Evolutionary conservation across 768 basidiomycete species (phyloP), one percentile per base, ranked within the genome.

Genomic region (Psilocybe cyanescens): DNA sequence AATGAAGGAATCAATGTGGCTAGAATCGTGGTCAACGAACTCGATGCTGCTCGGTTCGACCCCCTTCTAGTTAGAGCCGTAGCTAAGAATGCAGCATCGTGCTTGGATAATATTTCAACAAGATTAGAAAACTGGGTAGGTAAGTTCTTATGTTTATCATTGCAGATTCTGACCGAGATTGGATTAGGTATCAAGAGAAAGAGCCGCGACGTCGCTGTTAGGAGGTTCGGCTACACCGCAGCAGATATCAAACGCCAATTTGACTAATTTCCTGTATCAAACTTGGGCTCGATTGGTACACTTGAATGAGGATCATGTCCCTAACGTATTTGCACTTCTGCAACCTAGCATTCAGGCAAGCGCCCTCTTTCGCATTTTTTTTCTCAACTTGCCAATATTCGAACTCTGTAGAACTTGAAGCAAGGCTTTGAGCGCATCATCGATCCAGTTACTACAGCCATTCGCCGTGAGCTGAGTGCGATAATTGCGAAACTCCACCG

Each of bases 1-100:
- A 83, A 79, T 41, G 95, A 98, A 57, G 97, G 93, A 11, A 75
- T 87, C 2, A 87, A 86, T 55, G 80, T 95, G 16, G 89, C 91
- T 1, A 82, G 97, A 8, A 82, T 85, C 1, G 80, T 96, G 19
- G 86, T 87, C 29, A 99, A 99, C 72, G 97, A 99, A 69, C 84
- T 99, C 4, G 95, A 98, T 73, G 87, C 94, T 2, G 94, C 94
- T 12, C 83, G 89, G 63, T 97, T 97, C 71, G 97, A 99, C 75
- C 97, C 97, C 0, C 72, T 99, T 39, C 78, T 99, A 12, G 86
- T 94, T 9, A 84, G 83, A 60, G 81, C 87, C 5, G 88, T 97
- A 7, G 93, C 95, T 12, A 89, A 88, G 72, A 89, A 86, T 69
- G 87, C 85, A 0, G 81, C 81, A 8, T 77, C 83, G 2, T 86